Evolutionary conservation across 768 basidiomycete genomes (phyloP), one percentile per base, ranked within the genome.

Genomic region (Naematelia aurantialba): DNA sequence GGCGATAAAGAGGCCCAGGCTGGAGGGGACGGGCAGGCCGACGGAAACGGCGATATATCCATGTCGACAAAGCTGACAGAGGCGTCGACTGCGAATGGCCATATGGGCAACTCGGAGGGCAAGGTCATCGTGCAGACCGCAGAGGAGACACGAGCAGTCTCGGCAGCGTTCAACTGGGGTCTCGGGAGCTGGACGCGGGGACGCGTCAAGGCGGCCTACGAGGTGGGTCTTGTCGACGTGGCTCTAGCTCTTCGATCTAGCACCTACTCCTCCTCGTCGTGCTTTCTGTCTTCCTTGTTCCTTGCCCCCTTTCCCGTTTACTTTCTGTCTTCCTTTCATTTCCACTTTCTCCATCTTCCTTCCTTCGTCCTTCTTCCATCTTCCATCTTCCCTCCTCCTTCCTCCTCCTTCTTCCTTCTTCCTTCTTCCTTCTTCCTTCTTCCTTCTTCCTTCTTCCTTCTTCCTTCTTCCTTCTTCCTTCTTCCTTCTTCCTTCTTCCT

Each of bases 201-300:
- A 4, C 57, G 59, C 4, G 61, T 69, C 14, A 55, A 44, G n/a
- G 72, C 72, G 5, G 60, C 61, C 5, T 73, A 70, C 59, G 74
- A 76, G 63, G 73, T 74, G 52, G 61, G 73, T 48, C 12, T 30
- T 13, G 8, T 46, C 19, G 19, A 31, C 26, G 30, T 53, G 3
- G 19, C 17, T n/a, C 19, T 26, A 22, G 3, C n/a, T n/a, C n/a
- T n/a, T n/a, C n/a, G n/a, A n/a, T n/a, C n/a, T n/a, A n/a, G n/a
- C n/a, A n/a, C n/a, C n/a, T n/a, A n/a, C n/a, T n/a, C n/a, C n/a
- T n/a, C n/a, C n/a, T n/a, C n/a, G n/a, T n/a, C n/a, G n/a, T n/a
- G n/a, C n/a, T n/a, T n/a, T n/a, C n/a, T n/a, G n/a, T n/a, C n/a
- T n/a, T n/a, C n/a, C n/a, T n/a, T n/a, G n/a, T n/a, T n/a, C n/a